These are phyloP conservation scores for Zoysia japonica DNA, from an alignment of 176 grass and related monocot genomes.

Conservation along the genomic window DNA sequence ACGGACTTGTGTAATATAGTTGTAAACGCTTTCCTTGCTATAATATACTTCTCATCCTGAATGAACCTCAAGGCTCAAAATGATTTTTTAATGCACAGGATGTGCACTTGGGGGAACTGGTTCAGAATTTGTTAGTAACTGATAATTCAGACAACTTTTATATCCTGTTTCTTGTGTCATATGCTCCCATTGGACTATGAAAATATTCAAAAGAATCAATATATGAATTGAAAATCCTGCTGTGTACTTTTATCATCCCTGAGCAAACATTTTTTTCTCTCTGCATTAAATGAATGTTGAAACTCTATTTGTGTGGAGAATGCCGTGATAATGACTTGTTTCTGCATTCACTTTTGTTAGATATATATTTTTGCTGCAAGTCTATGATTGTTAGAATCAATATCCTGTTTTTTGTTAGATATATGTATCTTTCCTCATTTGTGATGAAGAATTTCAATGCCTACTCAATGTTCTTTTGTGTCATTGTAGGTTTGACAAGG, in stretches of 20 bases:
- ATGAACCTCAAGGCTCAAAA: background rate
- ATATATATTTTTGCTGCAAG: background rate
- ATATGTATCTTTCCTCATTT: background rate
- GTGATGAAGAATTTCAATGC: slow-evolving; percentile 19
- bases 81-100: background rate
- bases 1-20: background rate
- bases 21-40: background rate
- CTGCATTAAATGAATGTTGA: slow-evolving; percentile 4
- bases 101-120: slow-evolving; percentile 21
- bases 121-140: slow-evolving; percentile 5
- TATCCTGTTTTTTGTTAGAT: background rate
- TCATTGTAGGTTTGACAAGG: slow-evolving; percentile 85
- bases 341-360: slow-evolving; percentile 22
- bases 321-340: background rate
- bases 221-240: slow-evolving; percentile 8
- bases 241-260: slow-evolving; percentile 11
- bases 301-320: slow-evolving; percentile 11
- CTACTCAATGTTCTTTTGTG: slow-evolving; percentile 3
- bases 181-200: background rate
- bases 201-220: slow-evolving; percentile 1
- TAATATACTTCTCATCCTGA: background rate
- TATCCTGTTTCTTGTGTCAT: background rate
- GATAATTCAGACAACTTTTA: background rate
- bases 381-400: background rate
- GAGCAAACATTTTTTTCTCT: background rate